phyloP scores from a whole-genome alignment of 2,329 filamentous ascomycete species.

The Rhynchosporium graminicola region DNA sequence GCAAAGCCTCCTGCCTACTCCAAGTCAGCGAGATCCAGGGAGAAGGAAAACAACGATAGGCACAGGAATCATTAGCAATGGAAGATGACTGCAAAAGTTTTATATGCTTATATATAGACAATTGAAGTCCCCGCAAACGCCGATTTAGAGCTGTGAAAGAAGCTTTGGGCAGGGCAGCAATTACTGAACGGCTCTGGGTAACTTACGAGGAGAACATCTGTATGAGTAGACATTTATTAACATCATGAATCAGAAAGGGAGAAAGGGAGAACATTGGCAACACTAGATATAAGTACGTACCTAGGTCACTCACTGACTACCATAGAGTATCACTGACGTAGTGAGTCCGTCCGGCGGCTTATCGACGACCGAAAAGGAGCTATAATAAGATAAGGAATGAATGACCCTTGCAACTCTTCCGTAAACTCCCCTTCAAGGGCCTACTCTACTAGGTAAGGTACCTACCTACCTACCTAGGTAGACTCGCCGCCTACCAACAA shows the following conservation, averaged over 20 bases:
- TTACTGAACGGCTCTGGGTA: background rate
- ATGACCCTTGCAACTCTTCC: slow-evolving; percentile 19
- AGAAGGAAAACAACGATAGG: background rate
- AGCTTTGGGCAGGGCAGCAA: background rate
- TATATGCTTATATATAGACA: background rate
- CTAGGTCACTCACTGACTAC: too few species aligned
- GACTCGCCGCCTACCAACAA: background rate
- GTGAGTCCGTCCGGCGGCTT: slow-evolving; percentile 17
- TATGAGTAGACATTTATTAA: slow-evolving; percentile 49
- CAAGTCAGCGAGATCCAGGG: background rate
- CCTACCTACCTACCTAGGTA: too few species aligned
- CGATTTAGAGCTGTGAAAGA: background rate
- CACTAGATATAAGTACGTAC: too few species aligned
- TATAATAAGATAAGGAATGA: slow-evolving; percentile 21
- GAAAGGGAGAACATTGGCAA: background rate
- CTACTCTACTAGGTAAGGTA: too few species aligned
- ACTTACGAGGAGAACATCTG: slow-evolving; percentile 59
- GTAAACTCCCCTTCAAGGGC: background rate
- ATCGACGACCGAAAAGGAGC: slow-evolving; percentile 14
- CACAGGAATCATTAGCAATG: background rate
- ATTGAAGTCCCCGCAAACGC: background rate
- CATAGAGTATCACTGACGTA: slow-evolving; percentile 9
- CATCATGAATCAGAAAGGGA: slow-evolving; percentile 14
- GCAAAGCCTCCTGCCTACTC: slow-evolving; percentile 77
- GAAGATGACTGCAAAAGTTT: background rate